Percentiles rank a stretch among this genome's conserved stretches.
phyloP scores from a whole-genome alignment of 2,329 filamentous ascomycete genomes.

The Cytospora leucostoma region DNA sequence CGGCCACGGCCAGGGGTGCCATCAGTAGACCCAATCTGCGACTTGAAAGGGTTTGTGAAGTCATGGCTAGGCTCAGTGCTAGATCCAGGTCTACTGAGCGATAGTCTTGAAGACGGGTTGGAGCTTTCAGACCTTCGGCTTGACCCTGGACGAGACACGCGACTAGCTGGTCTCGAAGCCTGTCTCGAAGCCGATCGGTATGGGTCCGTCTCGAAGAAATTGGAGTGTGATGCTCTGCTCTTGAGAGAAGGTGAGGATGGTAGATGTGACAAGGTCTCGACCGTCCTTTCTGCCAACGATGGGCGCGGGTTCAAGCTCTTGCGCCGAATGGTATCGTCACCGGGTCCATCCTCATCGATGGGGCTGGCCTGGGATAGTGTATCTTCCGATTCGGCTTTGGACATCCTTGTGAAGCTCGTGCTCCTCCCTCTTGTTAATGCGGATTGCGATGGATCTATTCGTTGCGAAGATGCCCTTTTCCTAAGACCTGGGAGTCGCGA shows the following conservation, averaged over 20 bases:
- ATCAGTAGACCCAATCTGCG: constrained; percentile 45
- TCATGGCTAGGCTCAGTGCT: constrained; percentile 51
- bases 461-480: constrained; percentile 20
- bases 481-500: constrained; percentile 19
- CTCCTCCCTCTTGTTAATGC: constrained; percentile 15
- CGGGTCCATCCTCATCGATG: constrained; percentile 8
- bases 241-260: constrained; percentile 74
- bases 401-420: constrained; percentile 19
- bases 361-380: constrained; percentile 18
- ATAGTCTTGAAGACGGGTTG: constrained; percentile 50
- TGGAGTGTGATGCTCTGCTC: constrained; percentile 68
- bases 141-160: constrained; percentile 54
- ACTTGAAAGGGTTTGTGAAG: constrained; percentile 47
- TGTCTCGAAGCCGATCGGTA: constrained; percentile 56
- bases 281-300: constrained; percentile 79
- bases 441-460: constrained; percentile 4
- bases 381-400: constrained; percentile 12
- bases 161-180: constrained; percentile 48
- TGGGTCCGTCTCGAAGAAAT: constrained; percentile 71
- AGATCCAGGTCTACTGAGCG: constrained; percentile 56
- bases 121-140: constrained; percentile 65
- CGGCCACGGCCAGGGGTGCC: constrained; percentile 46
- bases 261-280: constrained; percentile 78
- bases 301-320: constrained; percentile 40
- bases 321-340: constrained; percentile 6